phyloP scores from a whole-genome alignment of 345 rosid species.

The Toxicodendron radicans region DNA sequence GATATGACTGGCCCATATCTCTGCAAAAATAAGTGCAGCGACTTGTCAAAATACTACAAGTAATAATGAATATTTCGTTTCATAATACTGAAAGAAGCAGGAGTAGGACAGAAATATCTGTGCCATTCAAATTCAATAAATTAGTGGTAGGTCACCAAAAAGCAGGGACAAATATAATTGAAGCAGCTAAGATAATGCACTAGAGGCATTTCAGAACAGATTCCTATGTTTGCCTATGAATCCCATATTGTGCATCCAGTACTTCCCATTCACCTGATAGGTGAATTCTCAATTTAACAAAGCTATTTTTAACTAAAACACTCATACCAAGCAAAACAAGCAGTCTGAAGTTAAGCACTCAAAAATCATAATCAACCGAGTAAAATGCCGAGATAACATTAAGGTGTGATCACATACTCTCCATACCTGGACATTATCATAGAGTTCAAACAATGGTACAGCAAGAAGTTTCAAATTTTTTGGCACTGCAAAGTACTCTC shows the following conservation, averaged over 20 bases:
- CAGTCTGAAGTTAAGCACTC: not conserved
- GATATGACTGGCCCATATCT: constrained; percentile 95
- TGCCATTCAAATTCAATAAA: not conserved
- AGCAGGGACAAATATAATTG: not conserved
- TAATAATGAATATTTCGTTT: not conserved
- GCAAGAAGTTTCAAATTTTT: constrained; percentile 96
- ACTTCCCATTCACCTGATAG: not conserved
- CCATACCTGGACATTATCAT: constrained; percentile 87
- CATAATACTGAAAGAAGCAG: not conserved
- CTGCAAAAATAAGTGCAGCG: constrained; percentile 38
- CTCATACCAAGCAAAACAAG: not conserved
- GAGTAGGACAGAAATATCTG: not conserved
- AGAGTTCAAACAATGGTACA: constrained; percentile 93
- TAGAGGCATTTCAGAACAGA: constrained; percentile 1
- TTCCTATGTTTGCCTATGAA: not conserved
- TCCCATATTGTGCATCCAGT: not conserved
- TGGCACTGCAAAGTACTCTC: constrained; percentile 97
- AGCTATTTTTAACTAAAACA: not conserved
- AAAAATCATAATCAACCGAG: not conserved
- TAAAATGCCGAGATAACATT: not conserved
- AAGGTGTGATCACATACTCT: not conserved
- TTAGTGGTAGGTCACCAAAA: not conserved
- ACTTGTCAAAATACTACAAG: not conserved
- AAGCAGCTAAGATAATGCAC: not conserved
- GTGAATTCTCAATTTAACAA: not conserved